Conservation (phyloP, 2,329 filamentous ascomycete species). For the Nigrospora osmanthi region DNA sequence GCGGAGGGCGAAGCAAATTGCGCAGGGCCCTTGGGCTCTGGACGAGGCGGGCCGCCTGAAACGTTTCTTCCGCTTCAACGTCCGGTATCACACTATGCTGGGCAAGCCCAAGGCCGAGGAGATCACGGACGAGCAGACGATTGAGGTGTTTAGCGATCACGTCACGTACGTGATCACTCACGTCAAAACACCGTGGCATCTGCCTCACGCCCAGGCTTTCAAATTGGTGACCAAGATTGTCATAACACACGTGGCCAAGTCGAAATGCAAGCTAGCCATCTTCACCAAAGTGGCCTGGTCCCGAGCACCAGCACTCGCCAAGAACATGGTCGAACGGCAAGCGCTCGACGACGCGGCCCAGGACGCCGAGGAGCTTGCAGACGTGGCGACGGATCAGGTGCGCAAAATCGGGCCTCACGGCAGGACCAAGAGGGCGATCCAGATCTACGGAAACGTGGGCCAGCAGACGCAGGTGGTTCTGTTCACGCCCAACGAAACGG, state of each 20-base stretch:
- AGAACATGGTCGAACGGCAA: constrained; percentile 56
- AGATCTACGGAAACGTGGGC: constrained; percentile 71
- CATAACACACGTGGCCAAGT: constrained; percentile 88
- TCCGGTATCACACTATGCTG: constrained; percentile 58
- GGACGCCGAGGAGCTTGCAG: constrained; percentile 67
- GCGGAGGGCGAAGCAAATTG: constrained; percentile 68
- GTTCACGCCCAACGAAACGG: constrained; percentile 44
- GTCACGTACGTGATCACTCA: constrained; percentile 59
- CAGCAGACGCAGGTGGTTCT: constrained; percentile 56
- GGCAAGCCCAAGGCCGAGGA: constrained; percentile 52
- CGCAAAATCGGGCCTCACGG: constrained; percentile 65
- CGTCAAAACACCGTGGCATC: constrained; percentile 66
- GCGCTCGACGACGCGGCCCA: constrained; percentile 69
- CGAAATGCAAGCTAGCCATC: constrained; percentile 82
- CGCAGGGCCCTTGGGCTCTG: constrained; percentile 77
- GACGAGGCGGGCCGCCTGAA: constrained; percentile 63
- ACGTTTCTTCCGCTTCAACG: constrained; percentile 74
- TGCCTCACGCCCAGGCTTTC: constrained; percentile 74
- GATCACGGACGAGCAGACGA: constrained; percentile 75
- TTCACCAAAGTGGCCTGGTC: constrained; percentile 87
- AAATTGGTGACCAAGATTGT: constrained; percentile 83
- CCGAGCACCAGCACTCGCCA: constrained; percentile 53
- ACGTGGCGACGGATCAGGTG: constrained; percentile 71
- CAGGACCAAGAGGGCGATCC: constrained; percentile 69
- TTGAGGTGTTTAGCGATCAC: constrained; percentile 76